Base-by-base conservation (phyloP, 768 basidiomycete species). In the Trametes villosa region DNA sequence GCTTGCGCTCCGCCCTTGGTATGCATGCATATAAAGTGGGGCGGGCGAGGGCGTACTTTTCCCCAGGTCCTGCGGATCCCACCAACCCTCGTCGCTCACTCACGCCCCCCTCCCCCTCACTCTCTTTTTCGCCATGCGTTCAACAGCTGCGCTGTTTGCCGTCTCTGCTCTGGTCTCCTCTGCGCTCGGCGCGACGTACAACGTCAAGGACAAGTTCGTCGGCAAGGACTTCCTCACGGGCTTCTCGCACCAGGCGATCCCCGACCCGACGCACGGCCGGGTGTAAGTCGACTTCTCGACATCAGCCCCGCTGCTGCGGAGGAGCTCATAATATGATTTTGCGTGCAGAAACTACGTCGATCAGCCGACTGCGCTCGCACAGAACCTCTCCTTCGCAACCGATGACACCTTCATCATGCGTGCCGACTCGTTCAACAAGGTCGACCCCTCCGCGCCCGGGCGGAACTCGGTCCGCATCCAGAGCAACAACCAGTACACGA, bases 181-280 rank as follows among this genome's bases (percentile, higher is more conserved):
- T 29, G 67, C 60, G 27, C 57, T 67, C 13, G 71, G 61, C 20
- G 68, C 66, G 30, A 67, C 66, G 27, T 73, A 68, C 52, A 24
- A 34, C 20, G 38, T 68, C 33, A 58, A 63, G 51, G 67, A 69
- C 55, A 61, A 54, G 22, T 63, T 67, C 45, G 63, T 68, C 36
- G 71, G 71, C 36, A 15, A 59, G 30, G 64, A 56, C 38, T 88
- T 89, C 66, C 76, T 83, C 59, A 70, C 75, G 15, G 70, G 76
- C 11, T 89, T 88, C 65, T 63, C 68, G 2, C 80, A 79, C 64
- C 64, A 84, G 65, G 74, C 76, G 22, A 79, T 83, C 40, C 13
- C 81, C 2, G 88, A 89, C 65, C 88, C 87, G 4, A 89, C 87
- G 13, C 77, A 87, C 62, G 87, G 88, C 24, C 77, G 87, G 52